Conservation (phyloP, 768 basidiomycete species). For the Cyclocybe aegerita region DNA sequence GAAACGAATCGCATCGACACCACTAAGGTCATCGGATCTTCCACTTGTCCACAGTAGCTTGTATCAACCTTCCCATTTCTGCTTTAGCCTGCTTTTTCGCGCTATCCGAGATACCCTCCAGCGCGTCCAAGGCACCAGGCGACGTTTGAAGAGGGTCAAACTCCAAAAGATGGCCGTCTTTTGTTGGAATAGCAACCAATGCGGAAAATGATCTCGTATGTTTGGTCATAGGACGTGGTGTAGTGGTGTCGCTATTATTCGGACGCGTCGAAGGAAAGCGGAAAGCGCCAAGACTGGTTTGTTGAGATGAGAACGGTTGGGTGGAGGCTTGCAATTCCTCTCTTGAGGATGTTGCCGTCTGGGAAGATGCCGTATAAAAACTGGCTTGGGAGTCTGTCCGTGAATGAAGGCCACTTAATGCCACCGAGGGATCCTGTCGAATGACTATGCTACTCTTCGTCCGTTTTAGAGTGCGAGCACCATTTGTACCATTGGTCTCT, state of each 20-base stretch:
- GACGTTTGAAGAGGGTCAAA: slow-evolving; percentile 82
- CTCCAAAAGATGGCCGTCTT: slow-evolving; percentile 78
- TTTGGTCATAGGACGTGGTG: slow-evolving; percentile 32
- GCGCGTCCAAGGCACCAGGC: slow-evolving; percentile 67
- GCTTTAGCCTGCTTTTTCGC: slow-evolving; percentile 81
- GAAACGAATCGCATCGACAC: slow-evolving; percentile 1
- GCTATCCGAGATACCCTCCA: slow-evolving; percentile 77
- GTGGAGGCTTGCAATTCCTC: slow-evolving; percentile 36
- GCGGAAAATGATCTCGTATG: slow-evolving; percentile 47
- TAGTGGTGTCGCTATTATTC: slow-evolving; percentile 22
- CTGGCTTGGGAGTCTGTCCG: slow-evolving; percentile 55
- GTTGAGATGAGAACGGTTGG: slow-evolving; percentile 15
- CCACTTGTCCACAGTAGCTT: slow-evolving; percentile 78
- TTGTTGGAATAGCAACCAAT: slow-evolving; percentile 75
- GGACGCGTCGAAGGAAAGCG: slow-evolving; percentile 27
- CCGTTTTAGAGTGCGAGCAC: slow-evolving; percentile 39
- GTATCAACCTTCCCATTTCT: slow-evolving; percentile 72
- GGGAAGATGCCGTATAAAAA: slow-evolving; percentile 38
- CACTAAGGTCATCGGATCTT: slow-evolving; percentile 41
- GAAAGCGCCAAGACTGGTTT: slow-evolving; percentile 19
- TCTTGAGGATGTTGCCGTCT: slow-evolving; percentile 38
- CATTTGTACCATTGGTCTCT: slow-evolving; percentile 19
- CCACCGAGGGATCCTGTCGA: slow-evolving; percentile 54
- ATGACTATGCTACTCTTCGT: slow-evolving; percentile 62
- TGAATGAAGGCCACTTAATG: slow-evolving; percentile 37